Evolutionary conservation across 2,329 filamentous ascomycete genomes (phyloP), one percentile per base, ranked within the genome.

Genomic region (Ilyonectria robusta): DNA sequence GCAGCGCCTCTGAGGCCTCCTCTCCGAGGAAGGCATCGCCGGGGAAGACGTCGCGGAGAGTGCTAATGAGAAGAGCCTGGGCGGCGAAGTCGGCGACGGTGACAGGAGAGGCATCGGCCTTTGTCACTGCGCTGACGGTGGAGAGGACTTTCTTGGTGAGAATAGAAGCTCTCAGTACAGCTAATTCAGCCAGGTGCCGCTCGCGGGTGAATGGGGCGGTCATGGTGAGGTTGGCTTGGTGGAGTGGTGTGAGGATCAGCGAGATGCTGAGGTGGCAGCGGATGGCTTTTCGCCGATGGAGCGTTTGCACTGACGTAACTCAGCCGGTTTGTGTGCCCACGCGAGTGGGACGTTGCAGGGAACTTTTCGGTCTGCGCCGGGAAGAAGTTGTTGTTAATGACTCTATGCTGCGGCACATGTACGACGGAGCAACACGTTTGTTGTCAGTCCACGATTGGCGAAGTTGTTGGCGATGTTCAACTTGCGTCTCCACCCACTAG

Each of bases 11-110:
- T 1, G 88, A 84, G 69, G 85, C 85, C 76, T 91, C 89, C 77
- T 92, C 89, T 62, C 88, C 89, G 46, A 92, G 81, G 69, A 91
- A 89, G n/a, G 76, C 75, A 71, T 91, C 89, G 2, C 78, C 68
- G 0, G 88, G 88, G 70, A 89, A 91, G 53, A 78, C 82, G 31
- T 79, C 77, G 72, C 85, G 87, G 51, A 91, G 79, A 31, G 87
- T 84, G 62, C 81, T 82, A 72, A 90, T 90, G 71, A 92, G 83
- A 40, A 91, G 81, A 10, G 89, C 88, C 76, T 92, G 89, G 2
- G 87, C 86, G 46, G 87, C 89, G 74, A 91, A 91, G 75, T 91
- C 89, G 66, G 88, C 89, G 42, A 89, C 85, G 1, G 89, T 91
- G 57, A 92, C 89, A 26, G 89, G 89, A 0, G 85, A 86, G 55